Conservation (phyloP, 768 basidiomycete genomes). For the Trametes gibbosa region DNA sequence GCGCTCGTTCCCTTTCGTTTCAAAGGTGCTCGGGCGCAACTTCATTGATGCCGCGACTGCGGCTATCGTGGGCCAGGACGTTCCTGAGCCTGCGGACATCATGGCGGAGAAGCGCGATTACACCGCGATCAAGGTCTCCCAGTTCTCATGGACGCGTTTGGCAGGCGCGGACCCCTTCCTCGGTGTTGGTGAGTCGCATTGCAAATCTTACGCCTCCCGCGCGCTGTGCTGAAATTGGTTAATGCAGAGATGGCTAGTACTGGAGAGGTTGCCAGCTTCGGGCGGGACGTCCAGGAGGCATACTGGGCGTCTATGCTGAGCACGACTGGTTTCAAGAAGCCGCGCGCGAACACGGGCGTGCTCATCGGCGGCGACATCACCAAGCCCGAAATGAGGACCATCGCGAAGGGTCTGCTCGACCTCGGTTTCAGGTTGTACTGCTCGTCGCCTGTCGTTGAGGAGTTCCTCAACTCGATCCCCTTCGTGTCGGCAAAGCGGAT, state of each 20-base stretch:
- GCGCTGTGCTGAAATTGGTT: slow-evolving; percentile 3
- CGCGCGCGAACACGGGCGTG: slow-evolving; percentile 79
- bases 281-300: slow-evolving; percentile 89
- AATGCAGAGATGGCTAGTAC: slow-evolving; percentile 93
- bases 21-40: slow-evolving; percentile 95
- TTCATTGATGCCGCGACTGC: slow-evolving; percentile 93
- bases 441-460: slow-evolving; percentile 75
- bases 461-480: slow-evolving; percentile 73
- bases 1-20: slow-evolving; percentile 98
- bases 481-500: slow-evolving; percentile 85
- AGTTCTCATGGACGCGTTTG: slow-evolving; percentile 97
- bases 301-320: slow-evolving; percentile 95
- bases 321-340: slow-evolving; percentile 94
- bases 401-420: slow-evolving; percentile 77
- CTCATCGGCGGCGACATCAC: slow-evolving; percentile 89
- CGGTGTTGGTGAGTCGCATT: slow-evolving; percentile 71
- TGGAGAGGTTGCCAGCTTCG: slow-evolving; percentile 96
- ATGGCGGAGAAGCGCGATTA: slow-evolving; percentile 91
- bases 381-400: slow-evolving; percentile 80
- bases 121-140: slow-evolving; percentile 94
- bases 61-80: slow-evolving; percentile 81
- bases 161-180: slow-evolving; percentile 97
- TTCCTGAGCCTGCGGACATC: slow-evolving; percentile 87
- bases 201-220: background rate
- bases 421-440: slow-evolving; percentile 97